phyloP scores from a whole-genome alignment of 768 basidiomycete species.

The Cyathus striatus region DNA sequence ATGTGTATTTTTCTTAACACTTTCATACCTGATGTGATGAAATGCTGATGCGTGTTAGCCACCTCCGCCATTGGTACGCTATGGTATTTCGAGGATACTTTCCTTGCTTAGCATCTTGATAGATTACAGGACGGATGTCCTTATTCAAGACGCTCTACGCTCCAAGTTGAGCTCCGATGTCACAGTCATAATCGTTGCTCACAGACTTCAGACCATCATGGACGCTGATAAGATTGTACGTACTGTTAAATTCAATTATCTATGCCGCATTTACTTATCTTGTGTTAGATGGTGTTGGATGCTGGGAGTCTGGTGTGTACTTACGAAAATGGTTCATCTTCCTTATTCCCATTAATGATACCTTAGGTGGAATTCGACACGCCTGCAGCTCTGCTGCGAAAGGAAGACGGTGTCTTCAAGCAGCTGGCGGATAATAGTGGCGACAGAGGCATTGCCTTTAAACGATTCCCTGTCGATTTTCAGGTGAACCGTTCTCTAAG shows the following conservation, averaged over 20 bases:
- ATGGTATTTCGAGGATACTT: constrained; percentile 12
- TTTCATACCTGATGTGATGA: constrained; percentile 41
- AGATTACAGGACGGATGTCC: constrained; percentile 58
- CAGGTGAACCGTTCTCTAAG: no score
- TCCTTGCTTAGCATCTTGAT: constrained; percentile 9
- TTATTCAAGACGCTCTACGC: constrained; percentile 66
- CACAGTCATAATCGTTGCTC: constrained; percentile 58
- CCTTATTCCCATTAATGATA: neutral
- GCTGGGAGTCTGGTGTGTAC: constrained; percentile 30
- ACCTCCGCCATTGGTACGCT: constrained; percentile 39
- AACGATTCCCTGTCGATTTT: no score
- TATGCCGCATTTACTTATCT: constrained; percentile 5
- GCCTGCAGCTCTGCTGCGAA: constrained; percentile 44
- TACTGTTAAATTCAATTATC: constrained; percentile 4
- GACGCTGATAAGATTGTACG: constrained; percentile 45
- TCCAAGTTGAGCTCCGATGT: constrained; percentile 52
- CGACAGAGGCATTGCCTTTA: constrained; percentile 41
- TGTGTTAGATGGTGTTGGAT: constrained; percentile 36
- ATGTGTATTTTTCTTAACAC: constrained; percentile 24
- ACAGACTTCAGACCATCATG: constrained; percentile 54
- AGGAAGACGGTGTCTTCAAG: constrained; percentile 45
- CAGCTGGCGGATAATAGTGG: constrained; percentile 54
- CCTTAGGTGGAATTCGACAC: constrained; percentile 49
- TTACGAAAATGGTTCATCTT: neutral
- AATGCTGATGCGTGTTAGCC: constrained; percentile 17